Evolutionary conservation across 73 alveolate genomes (phyloP).

Genomic region (Symbiodinium pilosum): DNA sequence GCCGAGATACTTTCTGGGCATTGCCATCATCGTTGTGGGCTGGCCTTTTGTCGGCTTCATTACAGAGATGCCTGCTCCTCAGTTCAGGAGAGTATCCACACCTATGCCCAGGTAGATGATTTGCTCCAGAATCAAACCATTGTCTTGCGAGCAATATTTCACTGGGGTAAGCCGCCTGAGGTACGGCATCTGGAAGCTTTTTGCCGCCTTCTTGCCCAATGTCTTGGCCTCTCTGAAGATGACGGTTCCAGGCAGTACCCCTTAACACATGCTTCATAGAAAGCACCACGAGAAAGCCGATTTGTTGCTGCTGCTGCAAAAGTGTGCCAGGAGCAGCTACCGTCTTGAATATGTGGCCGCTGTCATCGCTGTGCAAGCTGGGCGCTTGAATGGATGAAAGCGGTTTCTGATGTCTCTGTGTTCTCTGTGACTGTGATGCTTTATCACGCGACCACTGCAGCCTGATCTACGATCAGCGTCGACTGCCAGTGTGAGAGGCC

Average conservation of each 20-base stretch:
- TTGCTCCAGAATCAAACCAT: neutral
- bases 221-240: constrained; percentile 82
- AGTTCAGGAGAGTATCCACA: neutral
- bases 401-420: neutral
- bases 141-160: neutral
- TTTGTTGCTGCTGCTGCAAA: neutral
- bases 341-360: constrained; percentile 93
- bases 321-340: constrained; percentile 47
- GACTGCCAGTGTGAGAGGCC: constrained; percentile 87
- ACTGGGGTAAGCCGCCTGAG: neutral
- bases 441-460: neutral
- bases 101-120: neutral
- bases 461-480: constrained; percentile 85
- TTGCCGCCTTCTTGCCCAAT: constrained; percentile 86
- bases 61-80: constrained; percentile 44
- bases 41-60: constrained; percentile 87
- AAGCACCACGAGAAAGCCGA: neutral
- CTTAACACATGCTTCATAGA: neutral
- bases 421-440: neutral
- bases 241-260: constrained; percentile 61
- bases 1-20: constrained; percentile 62
- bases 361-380: constrained; percentile 57
- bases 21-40: constrained; percentile 83
- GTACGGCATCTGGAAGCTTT: constrained; percentile 94
- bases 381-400: neutral